phyloP scores from a whole-genome alignment of 164 flowering plant genomes.

The Magnolia officinalis region DNA sequence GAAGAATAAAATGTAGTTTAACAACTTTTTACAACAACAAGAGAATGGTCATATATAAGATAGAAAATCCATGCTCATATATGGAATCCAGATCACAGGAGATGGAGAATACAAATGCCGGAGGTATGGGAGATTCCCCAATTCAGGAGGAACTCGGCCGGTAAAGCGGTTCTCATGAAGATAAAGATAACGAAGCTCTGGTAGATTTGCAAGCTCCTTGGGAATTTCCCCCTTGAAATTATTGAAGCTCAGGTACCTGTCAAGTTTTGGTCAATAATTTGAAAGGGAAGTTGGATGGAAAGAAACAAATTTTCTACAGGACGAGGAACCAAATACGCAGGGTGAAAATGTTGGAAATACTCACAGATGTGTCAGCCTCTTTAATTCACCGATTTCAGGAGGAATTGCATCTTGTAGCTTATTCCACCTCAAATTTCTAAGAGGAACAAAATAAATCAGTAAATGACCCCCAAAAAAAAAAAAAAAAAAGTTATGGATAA shows the following conservation, averaged over 20 bases:
- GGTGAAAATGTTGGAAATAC: constrained; percentile 19
- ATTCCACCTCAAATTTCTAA: constrained; percentile 95
- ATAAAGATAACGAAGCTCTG: constrained; percentile 84
- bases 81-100: background rate
- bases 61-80: background rate
- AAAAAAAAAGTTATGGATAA: too few relatives aligned
- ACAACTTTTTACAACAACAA: background rate
- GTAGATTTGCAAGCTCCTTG: constrained; percentile 88
- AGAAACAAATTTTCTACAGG: background rate
- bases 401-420: constrained; percentile 94
- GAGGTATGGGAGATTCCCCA: constrained; percentile 74
- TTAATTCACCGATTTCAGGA: constrained; percentile 93
- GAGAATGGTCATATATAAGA: background rate
- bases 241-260: constrained; percentile 92
- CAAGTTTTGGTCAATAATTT: constrained; percentile 4
- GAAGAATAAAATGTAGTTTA: background rate
- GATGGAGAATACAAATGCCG: constrained; percentile 60
- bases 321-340: too few relatives aligned
- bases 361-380: constrained; percentile 86
- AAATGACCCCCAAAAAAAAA: background rate
- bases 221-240: constrained; percentile 96
- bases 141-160: constrained; percentile 87
- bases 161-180: constrained; percentile 80
- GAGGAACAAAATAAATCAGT: background rate
- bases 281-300: background rate